Conservation (phyloP, 2,329 filamentous ascomycete genomes). For the Diaporthe vexans region DNA sequence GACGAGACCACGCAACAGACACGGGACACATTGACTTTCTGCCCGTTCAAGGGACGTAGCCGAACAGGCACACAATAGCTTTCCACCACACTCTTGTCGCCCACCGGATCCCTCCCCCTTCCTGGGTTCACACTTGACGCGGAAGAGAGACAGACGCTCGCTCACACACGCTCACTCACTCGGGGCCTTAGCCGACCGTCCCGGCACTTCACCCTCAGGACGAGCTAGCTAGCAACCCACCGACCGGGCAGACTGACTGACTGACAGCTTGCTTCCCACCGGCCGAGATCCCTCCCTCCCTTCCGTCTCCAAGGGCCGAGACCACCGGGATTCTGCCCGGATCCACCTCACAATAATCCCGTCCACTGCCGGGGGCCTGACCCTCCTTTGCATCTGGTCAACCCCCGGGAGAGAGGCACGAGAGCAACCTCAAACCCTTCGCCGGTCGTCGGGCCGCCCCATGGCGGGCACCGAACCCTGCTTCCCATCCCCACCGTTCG, state of each 20-base stretch:
- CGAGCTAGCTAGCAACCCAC: neutral
- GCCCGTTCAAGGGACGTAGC: no score
- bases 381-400: neutral
- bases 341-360: slow-evolving; percentile 14
- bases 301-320: slow-evolving; percentile 10
- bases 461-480: slow-evolving; percentile 34
- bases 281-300: neutral
- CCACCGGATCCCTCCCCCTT: neutral
- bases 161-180: no score
- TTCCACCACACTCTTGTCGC: neutral
- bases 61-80: no score
- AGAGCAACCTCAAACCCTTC: neutral
- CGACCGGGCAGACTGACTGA: neutral
- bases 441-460: slow-evolving; percentile 31
- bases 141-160: slow-evolving; percentile 7
- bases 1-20: neutral
- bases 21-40: neutral
- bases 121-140: neutral
- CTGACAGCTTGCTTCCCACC: neutral
- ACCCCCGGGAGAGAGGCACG: neutral
- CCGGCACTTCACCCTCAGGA: slow-evolving; percentile 5
- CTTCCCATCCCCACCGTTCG: neutral
- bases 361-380: slow-evolving; percentile 9
- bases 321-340: slow-evolving; percentile 23
- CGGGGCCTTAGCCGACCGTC: slow-evolving; percentile 19